A percentile compares a stretch with the other conserved stretches of the same genome.
These are phyloP conservation scores for Metarhizium humberi DNA, from an alignment of 2,329 filamentous ascomycete genomes.

Conservation along the genomic window DNA sequence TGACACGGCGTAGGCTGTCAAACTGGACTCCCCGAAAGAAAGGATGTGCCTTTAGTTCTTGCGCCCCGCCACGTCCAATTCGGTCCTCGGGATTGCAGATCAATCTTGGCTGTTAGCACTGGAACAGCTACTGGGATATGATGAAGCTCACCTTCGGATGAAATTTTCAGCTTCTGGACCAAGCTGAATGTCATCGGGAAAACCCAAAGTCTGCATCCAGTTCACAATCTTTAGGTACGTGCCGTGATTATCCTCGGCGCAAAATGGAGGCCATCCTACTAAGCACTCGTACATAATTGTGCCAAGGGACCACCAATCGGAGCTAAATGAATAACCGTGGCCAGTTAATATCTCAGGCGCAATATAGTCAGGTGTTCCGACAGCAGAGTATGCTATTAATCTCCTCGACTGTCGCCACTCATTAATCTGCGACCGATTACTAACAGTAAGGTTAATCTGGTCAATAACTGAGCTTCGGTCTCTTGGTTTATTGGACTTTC, in stretches of 20 bases:
- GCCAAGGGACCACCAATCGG: conserved; percentile 98
- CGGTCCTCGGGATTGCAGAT: conserved; percentile 91
- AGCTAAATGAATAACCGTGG: conserved; percentile 91
- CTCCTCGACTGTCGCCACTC: conserved; percentile 94
- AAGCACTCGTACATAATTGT: conserved; percentile 99
- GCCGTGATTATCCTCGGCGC: conserved; percentile 94
- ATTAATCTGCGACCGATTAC: conserved; percentile 94
- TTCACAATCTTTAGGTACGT: conserved; percentile 99
- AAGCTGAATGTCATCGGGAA: conserved; percentile 87
- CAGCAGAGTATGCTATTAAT: conserved; percentile 94
- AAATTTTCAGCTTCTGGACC: conserved; percentile 84
- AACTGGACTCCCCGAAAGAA: conserved; percentile 98
- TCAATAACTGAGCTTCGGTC: conserved; percentile 92
- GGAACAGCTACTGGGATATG: neutral
- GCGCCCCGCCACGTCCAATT: conserved; percentile 74
- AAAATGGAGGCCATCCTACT: conserved; percentile 98
- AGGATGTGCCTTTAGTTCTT: conserved; percentile 84
- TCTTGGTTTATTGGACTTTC: conserved; percentile 54
- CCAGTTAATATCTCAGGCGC: conserved; percentile 97
- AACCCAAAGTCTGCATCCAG: conserved; percentile 91
- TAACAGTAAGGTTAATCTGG: conserved; percentile 95
- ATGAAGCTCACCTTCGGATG: conserved; percentile 65
- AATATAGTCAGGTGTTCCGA: conserved; percentile 97
- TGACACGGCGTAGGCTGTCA: conserved; percentile 81
- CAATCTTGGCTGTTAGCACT: conserved; percentile 45